Conservation (phyloP, 768 basidiomycete genomes). For the Dioszegia hungarica region DNA sequence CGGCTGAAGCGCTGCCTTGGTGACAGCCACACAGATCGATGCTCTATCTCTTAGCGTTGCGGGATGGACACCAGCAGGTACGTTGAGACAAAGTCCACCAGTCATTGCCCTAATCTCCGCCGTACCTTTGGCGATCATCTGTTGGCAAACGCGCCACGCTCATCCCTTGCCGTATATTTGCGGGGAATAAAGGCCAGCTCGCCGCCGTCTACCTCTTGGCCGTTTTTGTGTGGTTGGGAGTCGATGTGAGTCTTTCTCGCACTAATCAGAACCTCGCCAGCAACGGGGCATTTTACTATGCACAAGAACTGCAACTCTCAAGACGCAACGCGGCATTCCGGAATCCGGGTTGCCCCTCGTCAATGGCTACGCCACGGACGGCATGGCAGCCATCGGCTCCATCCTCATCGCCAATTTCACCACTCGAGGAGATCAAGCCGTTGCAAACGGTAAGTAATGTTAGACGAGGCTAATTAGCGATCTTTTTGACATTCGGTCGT, state of each 20-base stretch:
- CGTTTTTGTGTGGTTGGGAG: not conserved
- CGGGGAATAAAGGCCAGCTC: slow-evolving; percentile 1
- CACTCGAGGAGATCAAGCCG: slow-evolving; percentile 9
- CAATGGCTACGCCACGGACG: slow-evolving; percentile 7
- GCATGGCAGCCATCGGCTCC: not conserved
- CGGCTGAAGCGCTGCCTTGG: not conserved
- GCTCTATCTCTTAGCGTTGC: slow-evolving; percentile 3
- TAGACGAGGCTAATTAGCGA: not conserved
- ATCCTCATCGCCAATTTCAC: slow-evolving; percentile 11
- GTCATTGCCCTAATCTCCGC: not conserved
- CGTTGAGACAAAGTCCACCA: not conserved
- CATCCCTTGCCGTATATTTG: slow-evolving; percentile 3
- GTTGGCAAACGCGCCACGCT: slow-evolving; percentile 5
- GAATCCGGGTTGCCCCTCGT: slow-evolving; percentile 8
- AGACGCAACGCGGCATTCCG: slow-evolving; percentile 3
- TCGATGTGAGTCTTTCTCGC: slow-evolving; percentile 5
- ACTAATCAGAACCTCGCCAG: slow-evolving; percentile 3
- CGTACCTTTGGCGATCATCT: not conserved
- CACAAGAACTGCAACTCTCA: not conserved
- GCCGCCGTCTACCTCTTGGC: slow-evolving; percentile 3
- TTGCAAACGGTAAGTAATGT: slow-evolving; percentile 13
- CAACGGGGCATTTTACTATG: slow-evolving; percentile 5
- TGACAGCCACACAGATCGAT: slow-evolving; percentile 5
- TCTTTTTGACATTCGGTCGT: slow-evolving; percentile 3
- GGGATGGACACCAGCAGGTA: slow-evolving; percentile 10